Base-by-base conservation (phyloP, 768 basidiomycete species). In the Pleurotus eryngii region DNA sequence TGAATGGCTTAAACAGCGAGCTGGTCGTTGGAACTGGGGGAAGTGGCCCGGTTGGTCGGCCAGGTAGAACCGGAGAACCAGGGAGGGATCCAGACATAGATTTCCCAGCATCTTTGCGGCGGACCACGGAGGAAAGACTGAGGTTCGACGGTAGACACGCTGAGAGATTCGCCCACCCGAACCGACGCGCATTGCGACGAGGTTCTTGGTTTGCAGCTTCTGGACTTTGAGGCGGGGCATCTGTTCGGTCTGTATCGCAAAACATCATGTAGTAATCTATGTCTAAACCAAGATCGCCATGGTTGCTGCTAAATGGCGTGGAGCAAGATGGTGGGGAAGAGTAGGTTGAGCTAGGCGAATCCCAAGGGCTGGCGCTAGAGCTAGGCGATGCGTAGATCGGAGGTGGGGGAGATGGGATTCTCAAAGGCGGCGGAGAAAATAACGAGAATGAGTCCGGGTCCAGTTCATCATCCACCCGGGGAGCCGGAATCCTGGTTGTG, bases 261-360 rank as follows among this genome's bases (percentile, higher is more conserved):
- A 27, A 50, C 38, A 35, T 37, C 49, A 50, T 50, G 49, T 50
- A 50, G 27, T 50, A 50, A 6, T 50, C 51, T 12, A 54, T 35
- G 18, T 54, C 51, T 20, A 42, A 43, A 27, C 38, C 39, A 6
- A 54, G 39, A 15, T 35, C 39, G 7, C 18, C 18, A n/a, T 39
- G 30, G 30, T 35, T 35, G 30, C 30, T 35, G 30, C 11, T 35
- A 11, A 35, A 35, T 11, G 30, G 30, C 30, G 30, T 35, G 30
- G 30, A 35, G 30, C 30, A 54, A 39, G 42, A 54, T 12, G 51
- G 12, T 15, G 51, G 51, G 12, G 51, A 54, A 18, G 37, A 40
- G 27, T 22, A 39, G 7, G 18, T 38, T n/a, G 51, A 54, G 9
- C n/a, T 17, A 4, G 51, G 39, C 11, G 51, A 54, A 17, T 22